phyloP scores from a whole-genome alignment of 2,329 filamentous ascomycete species.

The Penicillium sp. region DNA sequence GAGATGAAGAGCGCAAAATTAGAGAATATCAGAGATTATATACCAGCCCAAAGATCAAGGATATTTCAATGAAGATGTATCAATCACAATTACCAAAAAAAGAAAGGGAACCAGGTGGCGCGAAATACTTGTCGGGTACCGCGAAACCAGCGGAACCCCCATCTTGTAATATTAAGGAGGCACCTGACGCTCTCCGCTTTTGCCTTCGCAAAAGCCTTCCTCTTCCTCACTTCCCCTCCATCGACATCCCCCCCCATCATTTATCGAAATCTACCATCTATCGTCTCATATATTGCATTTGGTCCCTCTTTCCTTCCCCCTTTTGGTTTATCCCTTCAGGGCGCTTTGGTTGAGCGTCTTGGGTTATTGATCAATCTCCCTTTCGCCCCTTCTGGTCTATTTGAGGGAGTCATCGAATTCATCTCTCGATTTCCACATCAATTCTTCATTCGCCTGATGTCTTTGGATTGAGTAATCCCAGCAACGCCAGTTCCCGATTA shows the following conservation, averaged over 20 bases:
- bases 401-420: constrained; percentile 4
- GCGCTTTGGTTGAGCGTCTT: neutral
- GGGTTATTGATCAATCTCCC: constrained; percentile 1
- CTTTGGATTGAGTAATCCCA: constrained; percentile 15
- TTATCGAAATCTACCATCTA: constrained; percentile 5
- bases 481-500: constrained; percentile 12
- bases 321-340: neutral
- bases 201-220: constrained; percentile 19
- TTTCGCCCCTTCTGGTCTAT: constrained; percentile 10
- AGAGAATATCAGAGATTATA: no score
- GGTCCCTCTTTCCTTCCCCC: constrained; percentile 4
- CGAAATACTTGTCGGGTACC: constrained; percentile 18
- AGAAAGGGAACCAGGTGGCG: constrained; percentile 11
- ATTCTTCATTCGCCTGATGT: constrained; percentile 19
- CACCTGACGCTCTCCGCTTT: constrained; percentile 33
- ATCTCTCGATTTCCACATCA: neutral
- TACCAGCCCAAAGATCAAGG: constrained; percentile 14
- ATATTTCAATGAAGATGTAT: neutral
- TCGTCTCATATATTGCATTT: constrained; percentile 12
- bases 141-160: constrained; percentile 13
- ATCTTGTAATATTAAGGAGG: constrained; percentile 30
- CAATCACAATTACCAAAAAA: neutral
- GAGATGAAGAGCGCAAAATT: neutral
- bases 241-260: constrained; percentile 10
- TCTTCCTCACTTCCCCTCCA: constrained; percentile 20